Evolutionary conservation across 2,329 filamentous ascomycete genomes (phyloP).

Genomic region (Epichloe scottii): DNA sequence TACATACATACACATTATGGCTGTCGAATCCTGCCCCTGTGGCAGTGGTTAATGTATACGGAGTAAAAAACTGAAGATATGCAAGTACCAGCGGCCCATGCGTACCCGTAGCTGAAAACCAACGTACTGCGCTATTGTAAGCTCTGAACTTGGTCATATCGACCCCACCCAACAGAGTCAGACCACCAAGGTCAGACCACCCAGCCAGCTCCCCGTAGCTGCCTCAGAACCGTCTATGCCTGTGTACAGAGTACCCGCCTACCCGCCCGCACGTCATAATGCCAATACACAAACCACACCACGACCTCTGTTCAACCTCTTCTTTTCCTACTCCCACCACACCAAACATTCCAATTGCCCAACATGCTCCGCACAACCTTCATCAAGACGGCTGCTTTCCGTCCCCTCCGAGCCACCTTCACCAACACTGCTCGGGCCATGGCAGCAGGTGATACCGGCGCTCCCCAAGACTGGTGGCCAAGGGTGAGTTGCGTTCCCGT

Average conservation of each 20-base stretch:
- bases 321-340: slow-evolving; percentile 5
- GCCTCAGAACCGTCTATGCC: neutral
- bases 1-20: too few species aligned
- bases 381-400: slow-evolving; percentile 39
- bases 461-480: slow-evolving; percentile 40
- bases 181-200: neutral
- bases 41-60: too few species aligned
- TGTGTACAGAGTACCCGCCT: neutral
- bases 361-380: slow-evolving; percentile 57
- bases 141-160: neutral
- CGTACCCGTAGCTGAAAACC: too few species aligned
- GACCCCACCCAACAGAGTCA: neutral
- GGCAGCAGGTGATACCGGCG: slow-evolving; percentile 58
- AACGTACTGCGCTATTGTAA: neutral
- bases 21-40: too few species aligned
- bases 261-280: slow-evolving; percentile 5
- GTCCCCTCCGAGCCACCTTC: slow-evolving; percentile 47
- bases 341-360: slow-evolving; percentile 9
- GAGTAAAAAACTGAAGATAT: too few species aligned
- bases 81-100: too few species aligned
- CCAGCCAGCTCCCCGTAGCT: neutral
- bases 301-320: slow-evolving; percentile 4
- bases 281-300: neutral
- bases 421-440: slow-evolving; percentile 50
- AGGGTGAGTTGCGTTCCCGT: slow-evolving; percentile 30